Evolutionary conservation across 108 stramenopile species (phyloP), one percentile per base, ranked within the genome.

Genomic region (Nitzschia inconspicua): DNA sequence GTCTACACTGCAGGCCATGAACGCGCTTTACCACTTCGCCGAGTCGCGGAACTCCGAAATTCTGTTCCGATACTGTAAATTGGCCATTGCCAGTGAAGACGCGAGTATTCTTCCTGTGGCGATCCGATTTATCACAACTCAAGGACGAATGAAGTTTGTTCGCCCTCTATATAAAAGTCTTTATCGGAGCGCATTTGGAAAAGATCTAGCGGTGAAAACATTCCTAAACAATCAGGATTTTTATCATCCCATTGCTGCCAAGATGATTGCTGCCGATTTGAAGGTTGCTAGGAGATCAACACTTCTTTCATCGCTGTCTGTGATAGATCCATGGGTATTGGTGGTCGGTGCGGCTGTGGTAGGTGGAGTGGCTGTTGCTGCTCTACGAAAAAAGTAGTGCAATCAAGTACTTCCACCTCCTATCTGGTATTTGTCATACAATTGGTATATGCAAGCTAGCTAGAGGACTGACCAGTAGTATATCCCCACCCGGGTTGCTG

Each of bases 141-240:
- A 97, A 75, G 98, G 98, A 13, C 72, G 98, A n/a, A 99, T 99
- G 97, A 99, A 99, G 75, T 99, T 85, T 63, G 89, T 94, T 2
- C 78, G 98, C 7, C 97, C 98, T 2, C 61, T 98, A 41, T 97
- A 96, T 54, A 65, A 78, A 24, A 81, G 91, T 24, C 56, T 99
- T n/a, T 76, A 57, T 70, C 56, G 75, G 26, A 83, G 85, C 19
- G 58, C 47, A 8, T 82, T 88, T 71, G 95, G 91, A 0, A 68
- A 63, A 49, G 59, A 65, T 6, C 30, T 79, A 27, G 98, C 96
- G 3, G 57, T 86, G 0, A 51, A 78, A 0, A 93, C 93, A 3
- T 98, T 97, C 59, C 50, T 91, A 48, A 56, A 71, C 24, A 75
- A 97, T 65, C 81, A 75, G 41, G 82, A 81, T 30, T 83, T 93